Evolutionary conservation across 163 green algal genomes (phyloP).

Genomic region (Scenedesmus sp.): DNA sequence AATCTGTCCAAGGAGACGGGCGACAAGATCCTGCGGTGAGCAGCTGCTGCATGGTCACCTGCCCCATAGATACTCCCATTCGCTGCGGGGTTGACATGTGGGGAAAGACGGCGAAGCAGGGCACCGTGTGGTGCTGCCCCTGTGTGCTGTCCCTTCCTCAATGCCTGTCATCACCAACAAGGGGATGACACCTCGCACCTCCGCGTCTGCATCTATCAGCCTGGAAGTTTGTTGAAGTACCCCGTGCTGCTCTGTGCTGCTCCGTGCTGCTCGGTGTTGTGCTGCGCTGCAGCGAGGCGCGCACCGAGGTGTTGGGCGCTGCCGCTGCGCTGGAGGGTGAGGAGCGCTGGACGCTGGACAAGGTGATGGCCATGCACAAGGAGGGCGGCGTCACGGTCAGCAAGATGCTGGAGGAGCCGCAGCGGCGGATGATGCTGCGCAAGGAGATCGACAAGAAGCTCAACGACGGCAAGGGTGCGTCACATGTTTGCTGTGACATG

Average conservation of each 20-base stretch:
- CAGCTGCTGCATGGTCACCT: neutral
- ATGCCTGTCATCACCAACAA: too few relatives aligned
- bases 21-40: conserved; percentile 85
- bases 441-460: conserved; percentile 70
- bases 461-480: conserved; percentile 65
- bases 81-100: too few relatives aligned
- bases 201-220: neutral
- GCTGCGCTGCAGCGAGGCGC: conserved; percentile 52
- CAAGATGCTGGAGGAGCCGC: conserved; percentile 72
- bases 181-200: too few relatives aligned
- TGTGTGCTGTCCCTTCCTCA: too few relatives aligned
- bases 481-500: neutral
- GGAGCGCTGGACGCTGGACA: conserved; percentile 67
- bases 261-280: neutral
- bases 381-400: conserved; percentile 83
- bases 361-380: conserved; percentile 80
- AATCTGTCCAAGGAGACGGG: conserved; percentile 84
- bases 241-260: neutral
- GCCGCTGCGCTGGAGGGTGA: conserved; percentile 47
- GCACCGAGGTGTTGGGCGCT: conserved; percentile 64
- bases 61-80: neutral
- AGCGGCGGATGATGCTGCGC: conserved; percentile 78
- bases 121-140: neutral
- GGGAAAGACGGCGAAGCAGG: too few relatives aligned
- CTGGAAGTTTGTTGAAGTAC: neutral